phyloP scores from a whole-genome alignment of 805 yeast genomes.

The Pichia kluyveri region DNA sequence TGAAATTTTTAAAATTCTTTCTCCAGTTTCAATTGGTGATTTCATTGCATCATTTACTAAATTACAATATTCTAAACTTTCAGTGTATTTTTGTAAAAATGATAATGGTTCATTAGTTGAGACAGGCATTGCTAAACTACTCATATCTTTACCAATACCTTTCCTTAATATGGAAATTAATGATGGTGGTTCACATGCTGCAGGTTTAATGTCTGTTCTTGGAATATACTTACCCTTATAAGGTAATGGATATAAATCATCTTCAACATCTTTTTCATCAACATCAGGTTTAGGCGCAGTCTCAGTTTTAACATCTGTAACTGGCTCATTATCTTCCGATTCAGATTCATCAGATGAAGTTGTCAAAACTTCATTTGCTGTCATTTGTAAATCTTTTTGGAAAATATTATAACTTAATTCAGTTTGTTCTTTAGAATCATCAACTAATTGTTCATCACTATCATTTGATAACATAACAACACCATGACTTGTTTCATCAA shows the following conservation, averaged over 20 bases:
- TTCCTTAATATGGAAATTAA: conserved; percentile 71
- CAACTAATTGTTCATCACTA: conserved; percentile 1
- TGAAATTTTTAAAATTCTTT: conserved; percentile 59
- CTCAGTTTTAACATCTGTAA: neutral
- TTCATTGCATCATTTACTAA: conserved; percentile 56
- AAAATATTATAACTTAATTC: neutral
- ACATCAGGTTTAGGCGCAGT: neutral
- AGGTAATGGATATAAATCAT: conserved; percentile 64
- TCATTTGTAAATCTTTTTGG: neutral
- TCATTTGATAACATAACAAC: conserved; percentile 43
- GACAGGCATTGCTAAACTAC: conserved; percentile 87
- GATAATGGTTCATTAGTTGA: conserved; percentile 88
- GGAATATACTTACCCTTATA: conserved; percentile 35
- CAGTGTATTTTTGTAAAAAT: conserved; percentile 70
- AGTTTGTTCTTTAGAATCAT: neutral
- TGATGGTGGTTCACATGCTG: conserved; percentile 71
- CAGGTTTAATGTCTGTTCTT: conserved; percentile 48
- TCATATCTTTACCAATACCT: conserved; percentile 85
- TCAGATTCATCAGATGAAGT: neutral
- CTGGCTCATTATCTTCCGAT: neutral
- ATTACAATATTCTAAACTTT: conserved; percentile 66
- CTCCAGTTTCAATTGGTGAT: conserved; percentile 39
- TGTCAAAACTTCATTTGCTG: neutral
- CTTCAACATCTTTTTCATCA: neutral
- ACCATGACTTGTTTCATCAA: conserved; percentile 38